These are phyloP conservation scores for Pseudomicrostroma phylloplanum DNA, from an alignment of 1,284 basidiomycete species.

Conservation along the genomic window DNA sequence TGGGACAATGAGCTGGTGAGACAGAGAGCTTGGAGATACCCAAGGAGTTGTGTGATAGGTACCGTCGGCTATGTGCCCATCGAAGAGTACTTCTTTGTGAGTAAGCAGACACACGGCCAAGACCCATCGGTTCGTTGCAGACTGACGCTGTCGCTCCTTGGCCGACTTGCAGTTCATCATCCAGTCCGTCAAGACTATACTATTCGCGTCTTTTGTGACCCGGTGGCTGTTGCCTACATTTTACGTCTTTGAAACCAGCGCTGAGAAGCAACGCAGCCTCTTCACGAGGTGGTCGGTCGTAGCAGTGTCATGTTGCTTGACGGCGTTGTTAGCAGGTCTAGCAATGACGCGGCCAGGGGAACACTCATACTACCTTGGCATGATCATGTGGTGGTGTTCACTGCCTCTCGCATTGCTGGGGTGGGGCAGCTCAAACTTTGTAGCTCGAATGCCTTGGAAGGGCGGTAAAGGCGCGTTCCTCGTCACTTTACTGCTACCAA, in stretches of 20 bases:
- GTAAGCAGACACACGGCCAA: conserved; percentile 3
- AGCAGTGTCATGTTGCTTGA: neutral
- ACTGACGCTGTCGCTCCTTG: neutral
- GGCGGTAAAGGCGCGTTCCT: conserved; percentile 11
- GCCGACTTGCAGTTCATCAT: conserved; percentile 27
- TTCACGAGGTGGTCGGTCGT: neutral
- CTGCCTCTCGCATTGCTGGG: conserved; percentile 32
- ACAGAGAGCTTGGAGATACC: conserved; percentile 39
- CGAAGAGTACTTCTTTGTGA: conserved; percentile 43
- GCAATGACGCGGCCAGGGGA: conserved; percentile 12
- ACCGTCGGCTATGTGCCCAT: conserved; percentile 37
- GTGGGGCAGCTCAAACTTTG: conserved; percentile 30
- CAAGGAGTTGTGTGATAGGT: conserved; percentile 35
- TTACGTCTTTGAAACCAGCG: conserved; percentile 8
- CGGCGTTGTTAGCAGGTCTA: conserved; percentile 9
- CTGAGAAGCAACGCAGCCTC: neutral
- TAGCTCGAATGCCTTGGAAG: conserved; percentile 20
- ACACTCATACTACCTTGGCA: conserved; percentile 37
- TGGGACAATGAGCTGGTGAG: conserved; percentile 43
- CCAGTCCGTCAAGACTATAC: conserved; percentile 38
- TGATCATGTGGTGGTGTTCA: conserved; percentile 42
- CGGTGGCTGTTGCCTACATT: conserved; percentile 33
- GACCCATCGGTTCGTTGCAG: neutral
- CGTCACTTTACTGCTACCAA: conserved; percentile 21
- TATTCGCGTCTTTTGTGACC: conserved; percentile 36